Evolutionary conservation across 331 rosid species (phyloP), one percentile per base, ranked within the genome.

Genomic region (Quercus phellos): DNA sequence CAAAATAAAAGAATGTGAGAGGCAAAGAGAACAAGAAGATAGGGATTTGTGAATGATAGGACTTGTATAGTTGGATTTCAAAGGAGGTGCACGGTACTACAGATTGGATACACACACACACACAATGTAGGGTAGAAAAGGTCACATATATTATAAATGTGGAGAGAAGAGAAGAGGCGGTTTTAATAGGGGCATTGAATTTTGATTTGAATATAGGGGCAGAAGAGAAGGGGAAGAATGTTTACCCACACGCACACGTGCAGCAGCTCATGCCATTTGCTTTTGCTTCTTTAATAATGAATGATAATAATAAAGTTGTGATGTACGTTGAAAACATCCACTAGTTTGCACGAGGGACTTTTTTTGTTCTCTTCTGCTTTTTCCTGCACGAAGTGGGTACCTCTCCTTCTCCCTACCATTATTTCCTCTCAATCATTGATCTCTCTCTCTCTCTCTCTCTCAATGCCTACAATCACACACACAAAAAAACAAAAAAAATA

Each of bases 301-400:
- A 46, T 42, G 16, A 58, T 17, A 68, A 46, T n/a, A 51, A 55
- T 43, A 66, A 60, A 81, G 82, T 73, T 67, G 88, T 81, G 88
- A 93, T 85, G 88, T 81, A 74, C 83, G 81, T 77, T 76, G 80
- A 89, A 82, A 82, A 66, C 84, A 78, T 82, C 83, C 88, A 87
- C 77, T 74, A 0, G 82, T 90, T 88, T 88, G 98, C 98, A 91
- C 97, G 97, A 91, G 98, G 94, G 96, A 89, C 91, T 89, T 84
- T 74, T 87, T 90, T 94, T 94, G 98, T 91, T 84, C 46, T 84
- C 43, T 88, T 85, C 82, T 82, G 83, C 90, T 68, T 81, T 77
- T 75, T 82, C 64, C 74, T 68, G 42, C 84, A 77, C 10, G 79
- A 81, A 64, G 72, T 87, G 90, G 81, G 82, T 26, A 74, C 79